Base-by-base conservation (phyloP, 306 rosid species). In the Chamaecrista fasciculata region DNA sequence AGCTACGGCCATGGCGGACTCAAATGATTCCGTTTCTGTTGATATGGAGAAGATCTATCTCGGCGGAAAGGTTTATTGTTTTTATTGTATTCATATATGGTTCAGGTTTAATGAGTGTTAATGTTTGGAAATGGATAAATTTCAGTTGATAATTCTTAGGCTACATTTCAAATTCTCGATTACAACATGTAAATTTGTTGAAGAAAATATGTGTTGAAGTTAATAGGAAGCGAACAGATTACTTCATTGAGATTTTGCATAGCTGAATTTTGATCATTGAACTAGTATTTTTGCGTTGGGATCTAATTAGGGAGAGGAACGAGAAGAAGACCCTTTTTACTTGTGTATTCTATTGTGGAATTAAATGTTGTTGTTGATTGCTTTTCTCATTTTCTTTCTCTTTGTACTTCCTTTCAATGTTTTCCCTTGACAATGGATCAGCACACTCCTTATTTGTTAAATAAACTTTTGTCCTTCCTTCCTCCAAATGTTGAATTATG, bases 31-130 rank as follows among this genome's bases (percentile, higher is more conserved):
- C 83, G 78, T 91, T 82, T 85, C 99, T 58, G 60, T 91, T 26
- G 83, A 91, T 44, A 76, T 87, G 87, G 96, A 91, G 85, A 91
- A 82, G 92, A 91, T 94, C 95, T 87, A 91, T 80, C 95, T 94
- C 47, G 92, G 96, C 78, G 99, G 99, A 79, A 87, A 89, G 97
- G 99, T 33, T 94, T 64, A 11, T 19, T 0, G 36, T 20, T 26
- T 55, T 23, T 44, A 11, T 31, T 47, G 3, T 9, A 0, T 33
- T 33, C 4, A 33, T 11, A 2, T 9, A 25, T 40, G 33, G 25
- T 39, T 59, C 25, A 42, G 78, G 72, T 67, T 75, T 62, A 37
- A 72, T 33, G 4, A 69, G 72, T 36, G 43, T 67, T 5, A 34
- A 43, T n/a, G 49, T 42, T 75, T 60, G 26, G n/a, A 18, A 61